Conservation (phyloP, 345 rosid genomes). For the Melaleuca quinquenervia region DNA sequence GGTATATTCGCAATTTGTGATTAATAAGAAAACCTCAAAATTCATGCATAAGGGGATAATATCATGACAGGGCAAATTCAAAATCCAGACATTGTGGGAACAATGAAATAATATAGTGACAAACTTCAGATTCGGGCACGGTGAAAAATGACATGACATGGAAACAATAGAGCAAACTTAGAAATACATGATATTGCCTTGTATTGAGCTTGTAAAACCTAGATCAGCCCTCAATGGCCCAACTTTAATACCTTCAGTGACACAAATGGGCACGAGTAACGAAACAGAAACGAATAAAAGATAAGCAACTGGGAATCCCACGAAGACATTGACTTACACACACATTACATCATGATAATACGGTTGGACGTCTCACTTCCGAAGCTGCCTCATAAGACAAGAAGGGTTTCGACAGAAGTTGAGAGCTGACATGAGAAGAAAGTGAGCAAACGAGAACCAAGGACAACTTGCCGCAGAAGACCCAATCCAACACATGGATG, state of each 20-base stretch:
- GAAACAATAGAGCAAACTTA: neutral
- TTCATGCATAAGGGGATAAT: neutral
- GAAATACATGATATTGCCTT: neutral
- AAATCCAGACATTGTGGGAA: neutral
- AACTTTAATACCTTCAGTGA: neutral
- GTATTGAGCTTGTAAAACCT: neutral
- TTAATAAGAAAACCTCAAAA: neutral
- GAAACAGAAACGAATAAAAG: neutral
- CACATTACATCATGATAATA: neutral
- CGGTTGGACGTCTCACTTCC: neutral
- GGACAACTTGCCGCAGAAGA: neutral
- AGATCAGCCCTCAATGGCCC: neutral
- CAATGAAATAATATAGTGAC: neutral
- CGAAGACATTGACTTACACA: neutral
- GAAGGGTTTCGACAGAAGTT: neutral
- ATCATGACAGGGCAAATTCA: neutral
- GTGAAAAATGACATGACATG: neutral
- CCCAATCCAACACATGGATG: neutral
- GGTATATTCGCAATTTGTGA: neutral
- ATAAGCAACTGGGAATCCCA: neutral
- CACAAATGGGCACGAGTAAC: neutral
- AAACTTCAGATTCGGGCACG: neutral
- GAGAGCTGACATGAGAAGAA: conserved; percentile 1
- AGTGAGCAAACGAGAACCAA: conserved; percentile 6
- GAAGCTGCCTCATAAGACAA: neutral